Percentiles rank a stretch among this genome's conserved stretches.
Conservation (phyloP, 2,329 filamentous ascomycete species). For the Pseudogymnoascus sp. region DNA sequence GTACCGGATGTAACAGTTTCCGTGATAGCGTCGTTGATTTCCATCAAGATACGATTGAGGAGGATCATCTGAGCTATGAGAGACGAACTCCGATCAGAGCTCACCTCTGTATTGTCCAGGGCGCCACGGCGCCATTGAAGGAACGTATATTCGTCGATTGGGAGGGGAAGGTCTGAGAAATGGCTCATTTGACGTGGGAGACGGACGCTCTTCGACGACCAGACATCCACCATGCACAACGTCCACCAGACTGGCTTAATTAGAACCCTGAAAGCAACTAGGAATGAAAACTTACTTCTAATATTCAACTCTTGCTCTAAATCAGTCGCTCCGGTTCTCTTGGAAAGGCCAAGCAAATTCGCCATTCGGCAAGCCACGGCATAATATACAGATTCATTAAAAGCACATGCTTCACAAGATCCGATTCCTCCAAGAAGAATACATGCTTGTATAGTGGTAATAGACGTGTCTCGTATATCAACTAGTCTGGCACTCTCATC, state of each 20-base stretch:
- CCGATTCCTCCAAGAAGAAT: slow-evolving; percentile 18
- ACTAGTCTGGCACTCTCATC: slow-evolving; percentile 15
- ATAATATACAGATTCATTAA: slow-evolving; percentile 19
- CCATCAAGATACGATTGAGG: slow-evolving; percentile 31
- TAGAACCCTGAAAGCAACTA: neutral
- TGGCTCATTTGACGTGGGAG: slow-evolving; percentile 18
- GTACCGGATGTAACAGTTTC: slow-evolving; percentile 25
- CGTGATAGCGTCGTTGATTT: slow-evolving; percentile 34
- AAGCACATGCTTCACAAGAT: slow-evolving; percentile 15
- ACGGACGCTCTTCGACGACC: slow-evolving; percentile 18
- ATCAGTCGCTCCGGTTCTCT: slow-evolving; percentile 9
- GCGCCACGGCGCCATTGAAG: slow-evolving; percentile 1
- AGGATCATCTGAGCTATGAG: slow-evolving; percentile 31
- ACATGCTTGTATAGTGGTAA: slow-evolving; percentile 19
- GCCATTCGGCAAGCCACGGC: slow-evolving; percentile 19
- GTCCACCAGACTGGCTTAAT: slow-evolving; percentile 20
- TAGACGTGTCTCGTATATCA: slow-evolving; percentile 16
- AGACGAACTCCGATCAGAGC: slow-evolving; percentile 9
- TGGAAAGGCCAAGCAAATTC: slow-evolving; percentile 17
- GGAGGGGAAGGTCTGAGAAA: slow-evolving; percentile 15
- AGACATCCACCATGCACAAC: slow-evolving; percentile 21
- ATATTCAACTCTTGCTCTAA: slow-evolving; percentile 19
- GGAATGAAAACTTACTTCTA: slow-evolving; percentile 12
- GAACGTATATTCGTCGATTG: slow-evolving; percentile 16
- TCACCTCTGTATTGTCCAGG: neutral